These are phyloP conservation scores for Diplodia seriata DNA, from an alignment of 2,329 filamentous ascomycete species.

Conservation along the genomic window DNA sequence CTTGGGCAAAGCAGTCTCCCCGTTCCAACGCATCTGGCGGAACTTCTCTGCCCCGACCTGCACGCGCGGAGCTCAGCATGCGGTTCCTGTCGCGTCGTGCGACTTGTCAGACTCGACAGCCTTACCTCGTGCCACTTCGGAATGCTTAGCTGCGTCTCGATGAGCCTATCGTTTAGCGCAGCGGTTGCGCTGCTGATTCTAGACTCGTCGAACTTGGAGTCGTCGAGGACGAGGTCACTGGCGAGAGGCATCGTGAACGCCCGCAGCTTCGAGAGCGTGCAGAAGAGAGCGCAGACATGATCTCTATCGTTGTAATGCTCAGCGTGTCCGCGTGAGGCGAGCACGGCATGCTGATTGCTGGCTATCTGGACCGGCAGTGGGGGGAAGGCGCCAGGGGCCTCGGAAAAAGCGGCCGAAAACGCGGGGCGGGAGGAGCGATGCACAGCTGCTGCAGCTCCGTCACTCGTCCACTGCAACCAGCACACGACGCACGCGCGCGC, in stretches of 20 bases:
- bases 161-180: slow-evolving; percentile 18
- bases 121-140: slow-evolving; percentile 32
- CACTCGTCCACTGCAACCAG: slow-evolving; percentile 6
- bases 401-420: slow-evolving; percentile 27
- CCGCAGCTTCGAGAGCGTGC: too few relatives aligned
- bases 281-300: not conserved
- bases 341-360: not conserved
- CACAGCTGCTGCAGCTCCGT: not conserved
- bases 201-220: slow-evolving; percentile 21
- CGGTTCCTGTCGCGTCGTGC: not conserved
- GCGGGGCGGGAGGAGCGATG: slow-evolving; percentile 18
- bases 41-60: slow-evolving; percentile 62
- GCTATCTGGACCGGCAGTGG: not conserved
- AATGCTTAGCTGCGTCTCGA: slow-evolving; percentile 6
- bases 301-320: not conserved
- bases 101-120: slow-evolving; percentile 4
- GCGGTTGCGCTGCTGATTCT: slow-evolving; percentile 17
- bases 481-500: not conserved
- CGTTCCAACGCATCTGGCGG: slow-evolving; percentile 60
- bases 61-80: slow-evolving; percentile 16
- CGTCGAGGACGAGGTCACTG: slow-evolving; percentile 27
- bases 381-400: slow-evolving; percentile 7
- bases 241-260: slow-evolving; percentile 18
- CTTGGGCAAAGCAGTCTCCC: slow-evolving; percentile 60
- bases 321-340: not conserved